Percentiles rank a stretch among this genome's conserved stretches.
These are phyloP conservation scores for Cenchrus americanus DNA, from an alignment of 176 grass and related monocot species.

Conservation along the genomic window DNA sequence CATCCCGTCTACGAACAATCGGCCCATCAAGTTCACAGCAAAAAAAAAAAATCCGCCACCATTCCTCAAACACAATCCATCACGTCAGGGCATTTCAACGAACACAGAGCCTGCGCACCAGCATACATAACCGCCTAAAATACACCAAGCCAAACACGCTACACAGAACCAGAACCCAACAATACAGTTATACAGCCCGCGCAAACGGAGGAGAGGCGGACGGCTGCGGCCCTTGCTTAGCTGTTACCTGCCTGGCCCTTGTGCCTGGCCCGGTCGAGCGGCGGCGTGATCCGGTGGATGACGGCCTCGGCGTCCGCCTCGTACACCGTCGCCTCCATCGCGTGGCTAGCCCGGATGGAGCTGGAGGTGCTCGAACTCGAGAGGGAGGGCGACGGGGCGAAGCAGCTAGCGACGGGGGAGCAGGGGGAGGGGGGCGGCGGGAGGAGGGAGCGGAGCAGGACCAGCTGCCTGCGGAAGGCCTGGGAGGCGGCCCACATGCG, in stretches of 20 bases:
- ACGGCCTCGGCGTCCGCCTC: constrained; percentile 83
- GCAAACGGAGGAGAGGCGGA: not conserved
- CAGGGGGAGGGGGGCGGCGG: not conserved
- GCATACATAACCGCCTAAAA: not conserved
- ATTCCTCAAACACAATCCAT: no score
- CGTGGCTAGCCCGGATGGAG: not conserved
- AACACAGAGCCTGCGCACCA: constrained; percentile 12
- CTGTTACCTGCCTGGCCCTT: constrained; percentile 88
- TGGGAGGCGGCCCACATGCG: constrained; percentile 67
- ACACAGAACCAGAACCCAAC: not conserved
- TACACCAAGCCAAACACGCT: not conserved
- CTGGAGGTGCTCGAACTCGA: not conserved
- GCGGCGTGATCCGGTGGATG: constrained; percentile 71
- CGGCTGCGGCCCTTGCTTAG: not conserved
- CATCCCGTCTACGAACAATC: not conserved
- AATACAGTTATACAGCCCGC: no score
- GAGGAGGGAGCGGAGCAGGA: constrained; percentile 59
- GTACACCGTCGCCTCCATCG: constrained; percentile 55
- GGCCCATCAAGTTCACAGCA: not conserved
- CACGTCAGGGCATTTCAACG: not conserved
- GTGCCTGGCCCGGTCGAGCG: constrained; percentile 59
- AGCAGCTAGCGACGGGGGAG: not conserved
- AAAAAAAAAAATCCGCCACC: not conserved
- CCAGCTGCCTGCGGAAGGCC: constrained; percentile 67
- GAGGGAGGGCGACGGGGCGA: not conserved